Base-by-base conservation (phyloP, 2,329 filamentous ascomycete species). In the Sclerotiophoma versabilis region DNA sequence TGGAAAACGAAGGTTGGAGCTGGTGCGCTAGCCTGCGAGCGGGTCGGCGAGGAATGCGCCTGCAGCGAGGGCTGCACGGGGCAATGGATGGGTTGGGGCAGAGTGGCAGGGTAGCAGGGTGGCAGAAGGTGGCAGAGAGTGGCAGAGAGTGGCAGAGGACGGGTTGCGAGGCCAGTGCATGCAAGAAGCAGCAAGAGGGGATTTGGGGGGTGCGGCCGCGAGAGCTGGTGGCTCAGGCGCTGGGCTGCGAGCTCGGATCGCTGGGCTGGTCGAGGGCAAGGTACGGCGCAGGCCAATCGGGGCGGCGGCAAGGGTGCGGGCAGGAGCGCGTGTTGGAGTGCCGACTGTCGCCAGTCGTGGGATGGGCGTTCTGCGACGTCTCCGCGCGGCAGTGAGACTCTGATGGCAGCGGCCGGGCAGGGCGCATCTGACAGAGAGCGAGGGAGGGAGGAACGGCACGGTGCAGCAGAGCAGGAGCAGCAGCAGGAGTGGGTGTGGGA, bases 161-260 rank as follows among this genome's bases (percentile, higher is more conserved):
- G 54, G 62, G 46, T 42, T 62, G 42, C 41, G 57, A 70, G 60
- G 59, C 66, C 67, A 68, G 69, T 70, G 65, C 59, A 54, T 44
- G 51, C 51, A 54, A 45, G 46, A 32, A 26, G 46, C 22, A 36
- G 46, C 37, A 41, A 11, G 20, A 22, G 38, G 64, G 61, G 64
- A 61, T 52, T 63, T 65, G 64, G 67, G 59, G 64, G 68, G 56
- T 59, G 54, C 56, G 64, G 60, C 59, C 61, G 59, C 54, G 59
- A 62, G 47, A 48, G 45, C 51, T 54, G 51, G 51, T 54, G 45
- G 51, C 51, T 54, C 44, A 54, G 50, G 49, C 43, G 49, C 49
- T 53, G 49, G 49, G 58, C 49, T 57, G 49, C 50, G 49, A 54
- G 60, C 58, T 63, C 50, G 61, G 62, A 59, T 60, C 56, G 60